Evolutionary conservation across 2,329 filamentous ascomycete genomes (phyloP).

Genomic region (Camillea tinctor): DNA sequence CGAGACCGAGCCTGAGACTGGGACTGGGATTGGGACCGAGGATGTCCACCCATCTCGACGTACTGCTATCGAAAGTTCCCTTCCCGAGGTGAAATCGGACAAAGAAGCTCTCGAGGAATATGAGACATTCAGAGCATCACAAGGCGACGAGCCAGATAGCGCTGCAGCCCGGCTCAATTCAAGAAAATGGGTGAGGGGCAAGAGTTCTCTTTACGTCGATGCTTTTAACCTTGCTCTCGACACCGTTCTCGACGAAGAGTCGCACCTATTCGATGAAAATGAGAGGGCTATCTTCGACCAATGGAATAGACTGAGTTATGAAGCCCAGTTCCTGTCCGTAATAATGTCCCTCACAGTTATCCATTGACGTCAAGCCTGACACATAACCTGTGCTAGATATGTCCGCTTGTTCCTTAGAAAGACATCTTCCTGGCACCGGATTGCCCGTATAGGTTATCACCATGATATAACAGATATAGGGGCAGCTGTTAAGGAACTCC

Average conservation of each 20-base stretch:
- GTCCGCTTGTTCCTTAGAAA: conserved; percentile 92
- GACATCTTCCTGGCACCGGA: conserved; percentile 85
- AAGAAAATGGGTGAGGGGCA: conserved; percentile 68
- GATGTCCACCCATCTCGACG: conserved; percentile 32
- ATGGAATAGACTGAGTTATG: conserved; percentile 75
- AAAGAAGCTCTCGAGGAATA: conserved; percentile 77
- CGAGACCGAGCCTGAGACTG: conserved; percentile 36
- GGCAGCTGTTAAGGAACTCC: conserved; percentile 63
- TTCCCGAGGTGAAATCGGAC: conserved; percentile 66
- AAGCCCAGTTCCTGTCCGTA: conserved; percentile 83
- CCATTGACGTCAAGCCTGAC: conserved; percentile 7
- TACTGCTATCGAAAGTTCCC: conserved; percentile 69
- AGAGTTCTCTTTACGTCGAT: conserved; percentile 92
- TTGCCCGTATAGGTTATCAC: conserved; percentile 74
- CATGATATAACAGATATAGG: conserved; percentile 77
- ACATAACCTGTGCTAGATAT: conserved; percentile 59
- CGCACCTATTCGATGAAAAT: conserved; percentile 78
- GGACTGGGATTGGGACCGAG: conserved; percentile 28
- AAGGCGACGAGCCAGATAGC: conserved; percentile 45
- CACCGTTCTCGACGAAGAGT: conserved; percentile 85
- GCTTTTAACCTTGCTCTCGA: conserved; percentile 92
- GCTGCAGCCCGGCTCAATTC: conserved; percentile 49
- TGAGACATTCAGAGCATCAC: conserved; percentile 64
- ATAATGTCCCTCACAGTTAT: neutral
- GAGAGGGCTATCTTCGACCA: conserved; percentile 74